Base-by-base conservation (phyloP, 1,284 basidiomycete species). In the Fereydounia khargensis region DNA sequence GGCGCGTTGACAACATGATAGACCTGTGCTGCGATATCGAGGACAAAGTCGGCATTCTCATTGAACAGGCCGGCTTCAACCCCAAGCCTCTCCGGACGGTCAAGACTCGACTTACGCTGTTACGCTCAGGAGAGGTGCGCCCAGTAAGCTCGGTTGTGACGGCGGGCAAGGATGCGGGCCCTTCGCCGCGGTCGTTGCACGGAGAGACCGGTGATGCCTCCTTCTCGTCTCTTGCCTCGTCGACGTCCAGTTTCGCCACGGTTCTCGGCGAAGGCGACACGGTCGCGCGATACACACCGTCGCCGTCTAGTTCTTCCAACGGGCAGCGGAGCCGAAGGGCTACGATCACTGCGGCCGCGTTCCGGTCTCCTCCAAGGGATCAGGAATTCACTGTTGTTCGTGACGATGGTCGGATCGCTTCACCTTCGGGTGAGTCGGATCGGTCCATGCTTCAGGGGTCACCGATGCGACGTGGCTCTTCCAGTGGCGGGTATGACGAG, bases 1-100 rank as follows among this genome's bases (percentile, higher is more conserved):
- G 37, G 8, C 48, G 43, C 24, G 36, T 61, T 13, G 34, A 46
- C 25, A 41, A 52, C 9, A 65, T 69, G 30, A 39, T 68, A 14
- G 46, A 56, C 27, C 42, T 60, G 36, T 68, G 65, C 48, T 60
- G 50, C 34, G 44, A 52, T 8, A 47, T 68, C 31, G 65, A 70
- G 21, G 65, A 64, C 18, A 32, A 52, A n/a, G 65, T 57, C 14
- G 65, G 65, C 16, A 46, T 42, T 23, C 53, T 51, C 37, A 47
- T 68, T 40, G 65, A 70, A 35, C 40, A 41, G 31, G 67, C 67
- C 4, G 67, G 67, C 24, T 62, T 39, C 33, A 55, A 70, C 33
- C 55, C 67, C 16, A 31, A 39, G 19, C 61, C 65, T 8, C 46
- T 65, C 3, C 44, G 47, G 4, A 7, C 6, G 14, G 5, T 16